A percentile compares a stretch with the other conserved stretches of the same genome.
Evolutionary conservation across 208 protist species (phyloP).

Genomic region (Trypanosomatidae sp.): DNA sequence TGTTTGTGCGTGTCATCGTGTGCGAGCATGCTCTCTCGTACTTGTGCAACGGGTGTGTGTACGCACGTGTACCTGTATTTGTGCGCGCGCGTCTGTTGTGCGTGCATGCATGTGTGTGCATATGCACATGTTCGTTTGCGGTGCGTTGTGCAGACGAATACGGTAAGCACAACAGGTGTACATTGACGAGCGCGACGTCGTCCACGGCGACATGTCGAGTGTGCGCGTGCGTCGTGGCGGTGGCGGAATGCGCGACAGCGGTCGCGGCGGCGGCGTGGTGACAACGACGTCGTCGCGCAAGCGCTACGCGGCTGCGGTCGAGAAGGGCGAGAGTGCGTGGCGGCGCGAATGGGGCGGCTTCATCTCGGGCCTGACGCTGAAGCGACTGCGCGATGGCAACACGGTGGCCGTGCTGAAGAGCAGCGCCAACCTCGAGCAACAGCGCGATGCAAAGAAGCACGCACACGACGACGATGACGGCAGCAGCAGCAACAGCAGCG

Average conservation of each 20-base stretch:
- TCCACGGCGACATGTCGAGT: too few species aligned
- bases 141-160: too few species aligned
- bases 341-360: slow-evolving; percentile 73
- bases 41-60: too few species aligned
- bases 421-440: slow-evolving; percentile 35
- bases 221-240: too few species aligned
- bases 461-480: neutral
- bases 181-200: neutral
- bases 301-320: slow-evolving; percentile 61
- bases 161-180: too few species aligned
- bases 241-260: too few species aligned
- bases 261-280: slow-evolving; percentile 3
- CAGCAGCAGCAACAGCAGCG: neutral
- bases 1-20: too few species aligned
- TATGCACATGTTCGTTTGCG: too few species aligned
- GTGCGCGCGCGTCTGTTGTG: too few species aligned
- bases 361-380: slow-evolving; percentile 67
- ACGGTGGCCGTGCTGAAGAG: slow-evolving; percentile 35
- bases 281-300: slow-evolving; percentile 6
- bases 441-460: neutral
- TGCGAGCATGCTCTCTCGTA: too few species aligned
- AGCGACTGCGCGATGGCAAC: slow-evolving; percentile 54
- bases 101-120: too few species aligned
- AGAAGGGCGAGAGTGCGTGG: slow-evolving; percentile 76
- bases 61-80: too few species aligned